phyloP scores from a whole-genome alignment of 805 yeast species.

The Metschnikowia proteae region DNA sequence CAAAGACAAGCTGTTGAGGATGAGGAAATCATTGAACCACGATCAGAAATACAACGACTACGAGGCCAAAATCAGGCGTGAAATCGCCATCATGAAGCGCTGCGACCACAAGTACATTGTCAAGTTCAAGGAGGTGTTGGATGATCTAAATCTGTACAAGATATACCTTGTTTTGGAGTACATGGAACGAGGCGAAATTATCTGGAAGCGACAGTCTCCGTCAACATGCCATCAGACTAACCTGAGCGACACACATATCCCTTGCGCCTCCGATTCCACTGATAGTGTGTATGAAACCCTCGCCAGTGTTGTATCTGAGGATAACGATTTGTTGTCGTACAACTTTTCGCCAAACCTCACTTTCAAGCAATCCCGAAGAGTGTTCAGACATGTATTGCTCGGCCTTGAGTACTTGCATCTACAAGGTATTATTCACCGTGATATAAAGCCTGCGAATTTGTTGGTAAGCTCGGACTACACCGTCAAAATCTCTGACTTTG shows the following conservation, averaged over 20 bases:
- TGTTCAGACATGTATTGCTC: slow-evolving; percentile 76
- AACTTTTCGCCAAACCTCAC: slow-evolving; percentile 55
- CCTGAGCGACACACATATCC: background rate
- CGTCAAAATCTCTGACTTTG: slow-evolving; percentile 95
- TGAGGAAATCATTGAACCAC: slow-evolving; percentile 27
- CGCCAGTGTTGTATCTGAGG: slow-evolving; percentile 13
- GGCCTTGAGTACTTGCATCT: slow-evolving; percentile 89
- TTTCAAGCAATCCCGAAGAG: slow-evolving; percentile 61
- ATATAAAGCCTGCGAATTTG: slow-evolving; percentile 91
- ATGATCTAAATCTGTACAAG: slow-evolving; percentile 77
- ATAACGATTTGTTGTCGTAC: slow-evolving; percentile 22
- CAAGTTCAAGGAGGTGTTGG: slow-evolving; percentile 60
- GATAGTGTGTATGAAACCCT: slow-evolving; percentile 3
- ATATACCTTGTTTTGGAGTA: slow-evolving; percentile 89
- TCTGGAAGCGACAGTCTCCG: slow-evolving; percentile 51
- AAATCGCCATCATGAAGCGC: slow-evolving; percentile 46
- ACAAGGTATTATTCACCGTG: slow-evolving; percentile 91
- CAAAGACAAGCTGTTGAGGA: slow-evolving; percentile 34
- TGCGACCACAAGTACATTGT: slow-evolving; percentile 43
- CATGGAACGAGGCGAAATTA: slow-evolving; percentile 84
- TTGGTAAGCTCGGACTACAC: slow-evolving; percentile 63
- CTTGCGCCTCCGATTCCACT: slow-evolving; percentile 1
- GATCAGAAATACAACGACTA: slow-evolving; percentile 23
- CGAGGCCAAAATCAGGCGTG: slow-evolving; percentile 37
- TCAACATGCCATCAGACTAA: slow-evolving; percentile 7